Base-by-base conservation (phyloP, 371 early-diverging fungal genomes). In the Mortierella sp. region DNA sequence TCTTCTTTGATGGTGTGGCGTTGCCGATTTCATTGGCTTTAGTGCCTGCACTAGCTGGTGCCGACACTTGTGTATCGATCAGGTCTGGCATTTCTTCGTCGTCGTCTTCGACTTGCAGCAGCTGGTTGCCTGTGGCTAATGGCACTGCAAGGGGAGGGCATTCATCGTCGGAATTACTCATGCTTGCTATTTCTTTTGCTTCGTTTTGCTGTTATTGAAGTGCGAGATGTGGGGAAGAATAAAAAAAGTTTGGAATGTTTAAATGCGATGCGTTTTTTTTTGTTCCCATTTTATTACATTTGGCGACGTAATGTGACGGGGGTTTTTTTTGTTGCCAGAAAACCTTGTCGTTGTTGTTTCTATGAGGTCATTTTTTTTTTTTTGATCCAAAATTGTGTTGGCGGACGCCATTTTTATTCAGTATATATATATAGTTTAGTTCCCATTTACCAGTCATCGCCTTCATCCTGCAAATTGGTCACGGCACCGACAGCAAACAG, bases 401-500 rank as follows among this genome's bases (percentile, higher is more conserved):
- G 28, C 28, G 28, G 36, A 36, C 36, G 36, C 36, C 36, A 7
- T 19, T 48, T 48, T 48, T 48, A 48, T 48, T 57, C 32, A 16
- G 3, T 57, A 10, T 24, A 28, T 16, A 48, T 15, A 48, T 48
- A 19, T 38, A 59, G 9, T 58, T 19, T 59, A n/a, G 11, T 8
- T 19, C n/a, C 50, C 8, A 21, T 45, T 40, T 58, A 84, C 83
- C 79, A 76, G 67, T 84, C 83, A 28, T 84, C 83, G n/a, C 76
- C 83, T 63, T 84, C 90, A 79, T 88, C 90, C 77, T 90, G 90
- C 47, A 89, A 76, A 22, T 90, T 90, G 69, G 89, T 90, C 48
- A 91, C 79, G 9, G 89, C 85, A 33, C 88, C 89, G 41, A 91
- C 86, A 7, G 88, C 87, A 83, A 93, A 93, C 4, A 91, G 77